Evolutionary conservation across 1,284 basidiomycete species (phyloP), one percentile per base, ranked within the genome.

Genomic region (Thecaphora thlaspeos): DNA sequence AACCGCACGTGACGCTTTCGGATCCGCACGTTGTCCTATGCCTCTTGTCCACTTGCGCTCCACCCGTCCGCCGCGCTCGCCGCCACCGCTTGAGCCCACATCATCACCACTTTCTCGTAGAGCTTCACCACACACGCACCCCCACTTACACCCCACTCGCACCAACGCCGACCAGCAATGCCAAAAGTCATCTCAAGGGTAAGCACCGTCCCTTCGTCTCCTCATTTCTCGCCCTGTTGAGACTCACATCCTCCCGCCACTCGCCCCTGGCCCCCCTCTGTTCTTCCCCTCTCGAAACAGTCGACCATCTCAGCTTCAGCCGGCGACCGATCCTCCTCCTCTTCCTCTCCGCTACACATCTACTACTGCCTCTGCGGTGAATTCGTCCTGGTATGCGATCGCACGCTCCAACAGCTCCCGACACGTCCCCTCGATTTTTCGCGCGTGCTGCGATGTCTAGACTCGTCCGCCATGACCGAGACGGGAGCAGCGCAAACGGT

Each of bases 311-410:
- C 46, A 7, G 28, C 46, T 15, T 48, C 46, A 7, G 28, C 19
- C 39, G 17, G 9, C 37, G 46, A 48, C n/a, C n/a, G n/a, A n/a
- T n/a, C n/a, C n/a, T 15, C 18, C 15, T 18, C 17, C 21, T 39
- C 11, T 19, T 21, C 18, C 41, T 23, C 41, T 11, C 8, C 46
- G 3, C 61, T 68, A 30, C 53, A 55, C 15, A 53, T 68, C 34
- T 75, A 70, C 64, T 76, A 74, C 57, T 76, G 74, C 43, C 54
- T 75, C 41, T 76, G 74, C 51, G 74, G 74, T 18, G 74, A 76
- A 41, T 76, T 76, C 45, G 61, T 56, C 14, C 61, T 76, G 15
- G 74, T 75, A 26, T 66, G 49, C 34, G 67, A 76, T 34, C 51
- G 46, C 2, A 36, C 54, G 7, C 53, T 76, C 5, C 37, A 50